Percentiles rank a stretch among this genome's conserved stretches.
phyloP scores from a whole-genome alignment of 352 stramenopile genomes.

The Pythium utonaiense region DNA sequence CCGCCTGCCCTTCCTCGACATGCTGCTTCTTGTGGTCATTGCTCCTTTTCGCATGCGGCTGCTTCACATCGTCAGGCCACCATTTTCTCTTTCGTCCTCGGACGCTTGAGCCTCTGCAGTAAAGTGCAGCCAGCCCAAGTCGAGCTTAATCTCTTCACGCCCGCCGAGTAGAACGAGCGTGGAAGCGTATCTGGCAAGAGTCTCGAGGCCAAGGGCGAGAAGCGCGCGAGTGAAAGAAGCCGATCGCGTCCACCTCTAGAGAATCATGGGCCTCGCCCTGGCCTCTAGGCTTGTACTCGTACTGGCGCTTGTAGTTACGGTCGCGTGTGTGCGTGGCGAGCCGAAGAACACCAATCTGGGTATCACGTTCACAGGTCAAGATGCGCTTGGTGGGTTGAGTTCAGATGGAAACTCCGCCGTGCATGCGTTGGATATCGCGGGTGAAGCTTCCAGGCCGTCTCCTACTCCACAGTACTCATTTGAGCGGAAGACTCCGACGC shows the following conservation, averaged over 20 bases:
- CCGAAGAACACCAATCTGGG: not conserved
- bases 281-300: not conserved
- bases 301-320: not conserved
- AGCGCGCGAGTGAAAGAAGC: not conserved
- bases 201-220: not conserved
- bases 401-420: constrained; percentile 3
- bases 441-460: not conserved
- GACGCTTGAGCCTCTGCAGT: not conserved
- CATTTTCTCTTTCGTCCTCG: not conserved
- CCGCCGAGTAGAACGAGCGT: not conserved
- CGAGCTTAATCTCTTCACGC: not conserved
- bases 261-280: not conserved
- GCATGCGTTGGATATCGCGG: not conserved
- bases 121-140: not conserved
- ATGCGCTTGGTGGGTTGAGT: not conserved
- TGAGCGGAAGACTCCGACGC: constrained; percentile 4
- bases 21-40: not conserved
- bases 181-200: not conserved
- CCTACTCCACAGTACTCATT: constrained; percentile 2
- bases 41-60: not conserved
- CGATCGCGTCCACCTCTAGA: not conserved
- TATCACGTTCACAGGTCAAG: not conserved
- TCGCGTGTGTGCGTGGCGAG: not conserved
- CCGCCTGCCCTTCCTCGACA: too few relatives aligned
- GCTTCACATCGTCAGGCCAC: not conserved